These are phyloP conservation scores for Penstemon barbatus DNA, from an alignment of 257 asterid genomes.

Conservation along the genomic window DNA sequence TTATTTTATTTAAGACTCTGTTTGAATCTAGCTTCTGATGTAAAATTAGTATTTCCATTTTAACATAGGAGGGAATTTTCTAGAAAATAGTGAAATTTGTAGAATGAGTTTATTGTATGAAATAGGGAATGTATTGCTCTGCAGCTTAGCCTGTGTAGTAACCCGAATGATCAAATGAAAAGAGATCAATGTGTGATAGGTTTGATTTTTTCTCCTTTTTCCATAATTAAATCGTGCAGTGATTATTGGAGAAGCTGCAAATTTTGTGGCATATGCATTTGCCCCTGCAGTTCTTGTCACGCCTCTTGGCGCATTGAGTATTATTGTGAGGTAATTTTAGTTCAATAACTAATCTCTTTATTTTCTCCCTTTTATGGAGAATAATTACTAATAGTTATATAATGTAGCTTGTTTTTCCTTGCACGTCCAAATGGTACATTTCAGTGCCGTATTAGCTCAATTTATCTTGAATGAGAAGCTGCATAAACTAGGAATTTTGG, in stretches of 20 bases:
- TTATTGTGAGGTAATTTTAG: conserved; percentile 66
- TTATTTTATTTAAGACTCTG: background rate
- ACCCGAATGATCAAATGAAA: background rate
- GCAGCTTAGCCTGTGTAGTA: background rate
- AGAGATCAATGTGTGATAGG: conserved; percentile 10
- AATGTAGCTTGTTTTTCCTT: conserved; percentile 9
- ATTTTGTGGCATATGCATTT: conserved; percentile 87
- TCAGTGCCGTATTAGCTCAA: conserved; percentile 78
- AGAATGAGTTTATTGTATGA: background rate
- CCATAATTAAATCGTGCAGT: conserved; percentile 38
- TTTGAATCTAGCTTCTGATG: conserved; percentile 8
- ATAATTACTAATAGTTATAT: conserved; percentile 5
- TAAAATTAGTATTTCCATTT: background rate
- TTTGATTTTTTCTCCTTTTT: conserved; percentile 16
- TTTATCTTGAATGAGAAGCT: conserved; percentile 75
- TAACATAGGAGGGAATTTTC: too few species aligned
- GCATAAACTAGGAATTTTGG: conserved; percentile 70
- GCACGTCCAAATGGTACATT: conserved; percentile 22
- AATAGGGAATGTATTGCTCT: background rate
- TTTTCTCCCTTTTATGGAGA: background rate
- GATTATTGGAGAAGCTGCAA: conserved; percentile 84
- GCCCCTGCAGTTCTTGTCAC: conserved; percentile 96
- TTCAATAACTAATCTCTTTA: background rate
- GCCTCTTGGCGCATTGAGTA: conserved; percentile 91
- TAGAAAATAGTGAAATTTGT: background rate